A percentile compares a stretch with the other conserved stretches of the same genome.
These are phyloP conservation scores for Brassica hybrid DNA, from an alignment of 441 rosid genomes.

Conservation along the genomic window DNA sequence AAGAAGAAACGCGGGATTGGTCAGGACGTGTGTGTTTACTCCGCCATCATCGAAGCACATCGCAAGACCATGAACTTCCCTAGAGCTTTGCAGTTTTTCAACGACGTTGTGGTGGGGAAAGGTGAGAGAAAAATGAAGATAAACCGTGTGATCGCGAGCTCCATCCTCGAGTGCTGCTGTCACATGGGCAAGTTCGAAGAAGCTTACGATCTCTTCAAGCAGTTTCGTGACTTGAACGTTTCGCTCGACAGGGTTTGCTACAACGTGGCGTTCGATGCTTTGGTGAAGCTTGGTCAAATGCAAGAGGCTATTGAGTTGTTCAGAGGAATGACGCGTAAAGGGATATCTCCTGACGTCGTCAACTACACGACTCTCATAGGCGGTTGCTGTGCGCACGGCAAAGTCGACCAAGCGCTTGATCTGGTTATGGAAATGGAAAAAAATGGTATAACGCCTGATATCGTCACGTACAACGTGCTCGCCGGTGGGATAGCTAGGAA, in stretches of 20 bases:
- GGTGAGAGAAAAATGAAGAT: conserved; percentile 44
- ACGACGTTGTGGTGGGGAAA: conserved; percentile 48
- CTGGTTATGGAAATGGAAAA: not conserved
- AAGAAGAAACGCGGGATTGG: conserved; percentile 45
- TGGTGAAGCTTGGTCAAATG: conserved; percentile 65
- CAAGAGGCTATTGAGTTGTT: conserved; percentile 50
- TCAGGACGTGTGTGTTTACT: conserved; percentile 56
- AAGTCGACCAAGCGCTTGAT: not conserved
- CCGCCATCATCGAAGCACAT: conserved; percentile 56
- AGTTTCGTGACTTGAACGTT: conserved; percentile 45
- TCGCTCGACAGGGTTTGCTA: conserved; percentile 63
- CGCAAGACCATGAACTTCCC: conserved; percentile 52
- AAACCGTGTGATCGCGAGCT: conserved; percentile 59
- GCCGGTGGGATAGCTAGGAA: not conserved
- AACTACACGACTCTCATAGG: not conserved
- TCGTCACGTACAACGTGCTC: not conserved
- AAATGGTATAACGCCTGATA: not conserved
- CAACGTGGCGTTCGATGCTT: conserved; percentile 56
- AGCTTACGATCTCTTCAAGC: conserved; percentile 48
- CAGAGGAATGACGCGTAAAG: not conserved
- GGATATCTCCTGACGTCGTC: not conserved
- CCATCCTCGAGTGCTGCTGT: conserved; percentile 58
- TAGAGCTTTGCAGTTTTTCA: conserved; percentile 52
- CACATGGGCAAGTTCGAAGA: conserved; percentile 47
- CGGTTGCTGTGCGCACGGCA: not conserved